Percentiles rank a stretch among this genome's conserved stretches.
Conservation (phyloP, 768 basidiomycete species). For the Termitomyces sp. region DNA sequence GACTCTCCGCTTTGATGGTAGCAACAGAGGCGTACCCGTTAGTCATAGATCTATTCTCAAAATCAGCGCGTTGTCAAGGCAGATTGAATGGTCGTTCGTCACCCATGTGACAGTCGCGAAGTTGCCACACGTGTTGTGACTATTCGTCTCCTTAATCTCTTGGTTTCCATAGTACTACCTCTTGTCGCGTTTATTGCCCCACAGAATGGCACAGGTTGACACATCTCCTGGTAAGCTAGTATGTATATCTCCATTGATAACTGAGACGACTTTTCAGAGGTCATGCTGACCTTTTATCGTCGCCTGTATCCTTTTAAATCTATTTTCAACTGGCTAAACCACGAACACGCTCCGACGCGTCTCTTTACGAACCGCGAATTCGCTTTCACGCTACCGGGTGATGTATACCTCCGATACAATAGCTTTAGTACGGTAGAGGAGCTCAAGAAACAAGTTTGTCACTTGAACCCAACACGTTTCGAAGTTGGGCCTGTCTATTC, state of each 20-base stretch:
- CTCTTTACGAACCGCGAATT: constrained; percentile 95
- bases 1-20: not conserved
- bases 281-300: constrained; percentile 71
- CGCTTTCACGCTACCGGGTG: constrained; percentile 86
- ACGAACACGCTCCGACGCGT: constrained; percentile 72
- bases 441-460: constrained; percentile 83
- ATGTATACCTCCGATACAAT: constrained; percentile 93
- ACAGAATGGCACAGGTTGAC: constrained; percentile 6
- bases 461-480: constrained; percentile 87
- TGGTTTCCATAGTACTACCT: not conserved
- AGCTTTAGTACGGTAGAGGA: constrained; percentile 84
- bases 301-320: constrained; percentile 94
- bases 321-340: constrained; percentile 93
- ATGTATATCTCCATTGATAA: not conserved
- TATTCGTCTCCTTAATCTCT: not conserved
- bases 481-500: constrained; percentile 96
- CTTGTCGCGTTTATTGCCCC: not conserved
- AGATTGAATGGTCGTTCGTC: no score
- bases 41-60: no score
- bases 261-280: constrained; percentile 23
- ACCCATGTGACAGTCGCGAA: not conserved
- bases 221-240: constrained; percentile 13
- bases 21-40: not conserved
- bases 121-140: constrained; percentile 8
- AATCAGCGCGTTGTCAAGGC: not conserved